These are phyloP conservation scores for Aspergillus ellipticus DNA, from an alignment of 495 filamentous ascomycete genomes.

Conservation along the genomic window DNA sequence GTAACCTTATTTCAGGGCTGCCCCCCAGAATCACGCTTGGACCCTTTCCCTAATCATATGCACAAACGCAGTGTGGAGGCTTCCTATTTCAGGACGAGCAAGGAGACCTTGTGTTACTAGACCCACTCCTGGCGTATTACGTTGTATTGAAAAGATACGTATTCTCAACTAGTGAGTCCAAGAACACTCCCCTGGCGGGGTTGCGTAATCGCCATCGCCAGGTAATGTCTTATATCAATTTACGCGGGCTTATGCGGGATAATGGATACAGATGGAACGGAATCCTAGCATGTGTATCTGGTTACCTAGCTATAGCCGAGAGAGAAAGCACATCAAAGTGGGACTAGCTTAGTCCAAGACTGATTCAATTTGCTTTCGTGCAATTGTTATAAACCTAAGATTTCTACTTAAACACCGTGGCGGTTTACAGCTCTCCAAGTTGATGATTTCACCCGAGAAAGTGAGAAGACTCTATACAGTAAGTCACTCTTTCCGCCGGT, in stretches of 20 bases:
- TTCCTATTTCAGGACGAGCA: too few relatives aligned
- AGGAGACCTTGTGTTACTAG: too few relatives aligned
- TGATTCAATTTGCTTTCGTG: background rate
- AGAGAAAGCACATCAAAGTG: background rate
- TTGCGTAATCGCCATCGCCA: too few relatives aligned
- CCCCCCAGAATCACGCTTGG: too few relatives aligned
- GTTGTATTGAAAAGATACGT: constrained; percentile 4
- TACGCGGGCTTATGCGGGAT: too few relatives aligned
- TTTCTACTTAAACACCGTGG: background rate
- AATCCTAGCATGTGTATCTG: background rate
- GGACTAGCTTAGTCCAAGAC: background rate
- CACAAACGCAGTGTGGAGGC: too few relatives aligned
- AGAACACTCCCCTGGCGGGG: too few relatives aligned
- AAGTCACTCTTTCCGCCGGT: background rate
- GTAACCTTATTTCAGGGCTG: too few relatives aligned
- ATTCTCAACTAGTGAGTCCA: background rate
- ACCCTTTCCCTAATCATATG: too few relatives aligned
- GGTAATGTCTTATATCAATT: too few relatives aligned
- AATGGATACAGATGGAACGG: too few relatives aligned
- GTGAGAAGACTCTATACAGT: background rate
- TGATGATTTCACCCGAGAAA: background rate
- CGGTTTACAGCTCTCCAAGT: background rate
- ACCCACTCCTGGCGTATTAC: background rate
- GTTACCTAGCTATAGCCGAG: background rate
- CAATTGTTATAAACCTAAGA: background rate